Base-by-base conservation (phyloP, 2,329 filamentous ascomycete genomes). In the Didymella sp. region DNA sequence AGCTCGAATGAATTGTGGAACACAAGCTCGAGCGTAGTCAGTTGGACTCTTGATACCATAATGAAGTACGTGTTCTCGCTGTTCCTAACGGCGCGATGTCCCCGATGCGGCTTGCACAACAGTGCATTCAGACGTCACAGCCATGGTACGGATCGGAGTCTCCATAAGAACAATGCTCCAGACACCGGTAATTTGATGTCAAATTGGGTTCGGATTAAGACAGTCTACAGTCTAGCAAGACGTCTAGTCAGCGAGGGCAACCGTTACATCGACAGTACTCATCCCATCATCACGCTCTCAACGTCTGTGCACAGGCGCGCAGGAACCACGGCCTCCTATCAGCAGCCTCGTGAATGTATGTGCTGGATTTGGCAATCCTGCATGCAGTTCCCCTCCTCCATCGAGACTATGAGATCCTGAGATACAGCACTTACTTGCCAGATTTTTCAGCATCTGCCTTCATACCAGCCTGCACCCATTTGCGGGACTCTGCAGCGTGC, bases 381-480 rank as follows among this genome's bases (percentile, higher is more conserved):
- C 15, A 15, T 19, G 11, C 22, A 28, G 15, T 28, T 42, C 24
- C 13, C 37, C 28, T 6, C 13, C 46, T 12, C 8, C 21, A 24
- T 24, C 12, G 15, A 37, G 25, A 40, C 21, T 28, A 43, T 44
- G 21, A 31, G 11, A 35, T 40, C 25, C 9, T 51, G 35, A 44
- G 41, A 52, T 31, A n/a, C 6, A 35, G 17, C n/a, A 65, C 67
- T 73, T 66, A 74, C 67, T 71, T 73, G 33, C 61, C 57, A 37
- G 40, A 17, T 58, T 73, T 73, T 54, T 68, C 63, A 7, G 70
- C 71, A 75, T 91, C 88, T 0, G 82, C 80, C 77, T 88, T 85
- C 89, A 91, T 91, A 2, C 87, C 84, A 41, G 80, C 71, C 76
- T 90, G 84, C 19, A 94, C 82, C 90, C 90, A 93, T 15, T 75